Evolutionary conservation across 2,329 filamentous ascomycete genomes (phyloP).

Genomic region (Fusarium sp.): DNA sequence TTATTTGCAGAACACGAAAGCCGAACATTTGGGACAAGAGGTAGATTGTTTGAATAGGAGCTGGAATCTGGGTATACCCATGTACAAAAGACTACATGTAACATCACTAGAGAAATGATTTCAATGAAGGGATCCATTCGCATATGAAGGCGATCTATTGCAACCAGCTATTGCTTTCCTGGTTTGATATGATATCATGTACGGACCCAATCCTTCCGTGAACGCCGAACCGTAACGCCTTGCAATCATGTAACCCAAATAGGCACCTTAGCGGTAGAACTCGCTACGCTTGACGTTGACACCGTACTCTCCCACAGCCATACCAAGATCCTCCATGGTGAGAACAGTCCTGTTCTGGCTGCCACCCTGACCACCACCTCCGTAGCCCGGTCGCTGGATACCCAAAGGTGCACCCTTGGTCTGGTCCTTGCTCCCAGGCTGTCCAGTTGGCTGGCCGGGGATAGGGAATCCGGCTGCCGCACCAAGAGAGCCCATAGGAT

Average conservation of each 20-base stretch:
- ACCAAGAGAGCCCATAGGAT: conserved; percentile 89
- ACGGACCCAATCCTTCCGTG: conserved; percentile 26
- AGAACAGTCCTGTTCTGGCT: conserved; percentile 92
- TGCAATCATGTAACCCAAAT: conserved; percentile 29
- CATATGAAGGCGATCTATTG: conserved; percentile 38
- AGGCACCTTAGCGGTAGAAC: conserved; percentile 81
- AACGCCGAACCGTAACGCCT: conserved; percentile 47
- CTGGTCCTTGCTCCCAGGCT: conserved; percentile 68
- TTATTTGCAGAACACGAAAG: conserved; percentile 66
- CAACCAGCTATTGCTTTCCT: conserved; percentile 23
- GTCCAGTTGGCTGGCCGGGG: conserved; percentile 71
- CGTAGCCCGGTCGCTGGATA: conserved; percentile 82
- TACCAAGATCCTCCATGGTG: conserved; percentile 98
- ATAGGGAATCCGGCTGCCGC: conserved; percentile 78
- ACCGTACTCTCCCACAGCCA: conserved; percentile 97
- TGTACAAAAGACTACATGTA: conserved; percentile 52
- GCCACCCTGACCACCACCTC: conserved; percentile 89
- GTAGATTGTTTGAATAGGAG: conserved; percentile 42
- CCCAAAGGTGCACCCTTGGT: conserved; percentile 73
- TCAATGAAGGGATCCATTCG: conserved; percentile 26
- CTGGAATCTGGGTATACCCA: conserved; percentile 37
- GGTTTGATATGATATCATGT: conserved; percentile 37
- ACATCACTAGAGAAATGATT: conserved; percentile 45
- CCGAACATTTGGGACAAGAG: conserved; percentile 67
- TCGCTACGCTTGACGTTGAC: conserved; percentile 98